Evolutionary conservation across 2,329 filamentous ascomycete genomes (phyloP), one percentile per base, ranked within the genome.

Genomic region (Dendryphion nanum): DNA sequence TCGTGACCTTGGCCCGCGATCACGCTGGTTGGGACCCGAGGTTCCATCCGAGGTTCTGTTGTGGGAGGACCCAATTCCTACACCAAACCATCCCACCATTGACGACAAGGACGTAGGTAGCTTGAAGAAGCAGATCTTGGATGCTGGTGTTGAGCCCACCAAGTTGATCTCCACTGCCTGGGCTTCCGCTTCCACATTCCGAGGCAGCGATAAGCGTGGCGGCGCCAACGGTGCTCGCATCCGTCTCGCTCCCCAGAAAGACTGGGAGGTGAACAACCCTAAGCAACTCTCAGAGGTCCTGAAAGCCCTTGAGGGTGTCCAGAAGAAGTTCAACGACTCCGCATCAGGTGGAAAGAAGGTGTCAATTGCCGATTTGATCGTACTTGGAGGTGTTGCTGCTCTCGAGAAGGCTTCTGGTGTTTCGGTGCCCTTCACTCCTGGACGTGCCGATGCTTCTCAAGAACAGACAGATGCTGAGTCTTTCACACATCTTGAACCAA

Each of bases 221-320:
- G 86, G 86, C 59, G 86, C 86, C 68, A 90, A 90, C 56, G 86
- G 86, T 53, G 85, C 79, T 12, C 85, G 86, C 53, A 86, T 90
- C 55, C 82, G 83, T 21, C 82, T 90, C 8, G 72, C 76, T 45
- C 86, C 86, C 17, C 82, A 86, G 70, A 81, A 80, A 53, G 71
- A 79, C 64, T 90, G 86, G 85, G 68, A 79, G 57, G 76, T 82
- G 60, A 90, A 90, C 77, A 85, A 87, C 72, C 84, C 84, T 18
- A 53, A 73, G 2, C 77, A 85, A 66, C 71, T 89, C 28, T 67
- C 69, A 38, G 70, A 83, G 63, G 79, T 85, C 3, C 71, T 89
- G 24, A 56, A 59, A 18, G 73, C 76, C 0, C 71, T 89, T 5
- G 81, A 87, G 67, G 64, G 63, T 17, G 68, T 90, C 5, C 83